Percentiles rank a stretch among this genome's conserved stretches.
phyloP scores from a whole-genome alignment of 768 basidiomycete species.

The Mycena galericulata region DNA sequence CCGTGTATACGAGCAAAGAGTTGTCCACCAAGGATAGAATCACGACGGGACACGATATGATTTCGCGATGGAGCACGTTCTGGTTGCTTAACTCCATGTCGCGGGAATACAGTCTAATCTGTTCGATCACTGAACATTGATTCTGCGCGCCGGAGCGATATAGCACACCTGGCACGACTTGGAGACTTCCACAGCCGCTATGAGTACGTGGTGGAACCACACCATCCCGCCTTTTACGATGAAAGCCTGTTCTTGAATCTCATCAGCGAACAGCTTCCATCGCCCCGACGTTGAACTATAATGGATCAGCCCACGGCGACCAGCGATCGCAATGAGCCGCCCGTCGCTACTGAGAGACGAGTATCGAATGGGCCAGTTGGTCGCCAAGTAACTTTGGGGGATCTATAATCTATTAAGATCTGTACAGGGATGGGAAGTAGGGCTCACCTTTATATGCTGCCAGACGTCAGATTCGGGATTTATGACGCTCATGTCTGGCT shows the following conservation, averaged over 20 bases:
- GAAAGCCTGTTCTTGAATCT: constrained; percentile 89
- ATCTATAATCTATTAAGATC: constrained; percentile 64
- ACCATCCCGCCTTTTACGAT: constrained; percentile 89
- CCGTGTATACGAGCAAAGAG: constrained; percentile 92
- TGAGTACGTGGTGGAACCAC: constrained; percentile 97
- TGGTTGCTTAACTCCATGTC: constrained; percentile 88
- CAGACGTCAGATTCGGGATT: constrained; percentile 98
- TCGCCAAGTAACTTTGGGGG: constrained; percentile 87
- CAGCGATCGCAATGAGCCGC: constrained; percentile 91
- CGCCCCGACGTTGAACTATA: constrained; percentile 95
- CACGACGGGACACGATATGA: constrained; percentile 80
- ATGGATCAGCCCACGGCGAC: constrained; percentile 89
- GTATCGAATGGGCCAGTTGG: constrained; percentile 95
- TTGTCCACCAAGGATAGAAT: constrained; percentile 95
- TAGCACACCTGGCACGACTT: constrained; percentile 78
- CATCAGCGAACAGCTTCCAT: constrained; percentile 91
- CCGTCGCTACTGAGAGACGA: constrained; percentile 93
- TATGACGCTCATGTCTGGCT: constrained; percentile 98
- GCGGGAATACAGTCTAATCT: constrained; percentile 95
- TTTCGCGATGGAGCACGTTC: constrained; percentile 86
- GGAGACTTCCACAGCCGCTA: constrained; percentile 88
- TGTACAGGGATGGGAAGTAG: background rate
- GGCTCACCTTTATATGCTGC: constrained; percentile 90
- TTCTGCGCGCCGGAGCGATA: background rate
- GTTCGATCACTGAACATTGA: constrained; percentile 18